phyloP scores from a whole-genome alignment of 192 early-diverging fungal species.

The Gorgonomyces haynaldii region DNA sequence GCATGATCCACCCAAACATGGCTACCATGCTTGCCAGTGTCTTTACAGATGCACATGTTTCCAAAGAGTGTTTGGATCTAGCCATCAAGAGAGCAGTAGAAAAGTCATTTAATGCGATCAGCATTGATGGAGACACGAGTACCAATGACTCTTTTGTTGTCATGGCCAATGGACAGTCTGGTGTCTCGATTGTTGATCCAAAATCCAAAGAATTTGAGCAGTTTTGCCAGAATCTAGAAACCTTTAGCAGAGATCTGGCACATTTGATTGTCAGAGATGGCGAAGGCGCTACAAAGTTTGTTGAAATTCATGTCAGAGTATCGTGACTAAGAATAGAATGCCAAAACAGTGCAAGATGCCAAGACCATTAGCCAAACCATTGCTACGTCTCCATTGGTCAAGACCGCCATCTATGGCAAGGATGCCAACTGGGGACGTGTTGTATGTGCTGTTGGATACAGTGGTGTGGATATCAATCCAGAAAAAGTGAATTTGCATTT shows the following conservation, averaged over 20 bases:
- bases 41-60: conserved; percentile 71
- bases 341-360: conserved; percentile 58
- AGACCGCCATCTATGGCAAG: conserved; percentile 90
- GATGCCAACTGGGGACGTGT: conserved; percentile 99
- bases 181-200: conserved; percentile 15
- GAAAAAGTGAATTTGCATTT: conserved; percentile 64
- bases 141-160: conserved; percentile 92
- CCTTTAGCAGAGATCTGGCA: conserved; percentile 79
- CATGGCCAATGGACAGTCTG: conserved; percentile 71
- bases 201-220: conserved; percentile 41
- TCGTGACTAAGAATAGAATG: conserved; percentile 35
- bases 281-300: conserved; percentile 95
- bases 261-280: conserved; percentile 88
- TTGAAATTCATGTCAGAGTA: conserved; percentile 76
- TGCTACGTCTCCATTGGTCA: conserved; percentile 85
- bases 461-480: conserved; percentile 63
- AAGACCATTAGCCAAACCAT: conserved; percentile 76
- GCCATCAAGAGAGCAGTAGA: conserved; percentile 75
- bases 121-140: conserved; percentile 91
- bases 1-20: conserved; percentile 99
- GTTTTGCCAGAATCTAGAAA: conserved; percentile 63
- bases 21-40: conserved; percentile 82
- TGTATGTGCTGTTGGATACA: conserved; percentile 82
- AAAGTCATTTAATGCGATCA: conserved; percentile 89
- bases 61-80: conserved; percentile 47